Conservation (phyloP, 164 flowering plant genomes). For the Tetracentron sinense region DNA sequence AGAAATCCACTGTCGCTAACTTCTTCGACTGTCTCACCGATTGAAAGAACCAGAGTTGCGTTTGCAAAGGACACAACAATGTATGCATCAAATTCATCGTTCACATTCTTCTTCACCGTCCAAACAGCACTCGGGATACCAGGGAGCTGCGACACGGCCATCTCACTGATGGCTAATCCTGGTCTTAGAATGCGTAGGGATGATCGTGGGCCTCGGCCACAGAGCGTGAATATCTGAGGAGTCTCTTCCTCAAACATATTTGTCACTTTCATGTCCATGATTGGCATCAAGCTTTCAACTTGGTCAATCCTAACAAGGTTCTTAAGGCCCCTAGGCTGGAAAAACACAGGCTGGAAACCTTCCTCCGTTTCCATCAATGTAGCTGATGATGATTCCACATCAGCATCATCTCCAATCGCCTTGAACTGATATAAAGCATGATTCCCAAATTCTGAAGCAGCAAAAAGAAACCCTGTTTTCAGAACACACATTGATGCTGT, state of each 20-base stretch:
- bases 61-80: slow-evolving; percentile 96
- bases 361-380: slow-evolving; percentile 92
- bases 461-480: slow-evolving; percentile 85
- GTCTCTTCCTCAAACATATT: slow-evolving; percentile 97
- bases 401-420: slow-evolving; percentile 88
- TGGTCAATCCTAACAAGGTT: slow-evolving; percentile 92
- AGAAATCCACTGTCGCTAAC: slow-evolving; percentile 97
- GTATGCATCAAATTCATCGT: slow-evolving; percentile 97
- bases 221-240: slow-evolving; percentile 87
- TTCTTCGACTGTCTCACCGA: slow-evolving; percentile 99
- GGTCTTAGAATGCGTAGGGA: slow-evolving; percentile 84
- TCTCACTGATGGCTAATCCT: slow-evolving; percentile 94
- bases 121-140: slow-evolving; percentile 97
- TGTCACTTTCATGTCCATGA: slow-evolving; percentile 91
- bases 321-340: slow-evolving; percentile 90
- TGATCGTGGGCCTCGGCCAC: slow-evolving; percentile 96
- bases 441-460: slow-evolving; percentile 98
- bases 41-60: slow-evolving; percentile 97
- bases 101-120: slow-evolving; percentile 94
- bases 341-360: slow-evolving; percentile 94
- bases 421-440: slow-evolving; percentile 94
- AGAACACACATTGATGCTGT: slow-evolving; percentile 80
- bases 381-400: slow-evolving; percentile 89
- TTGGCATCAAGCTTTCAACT: slow-evolving; percentile 94
- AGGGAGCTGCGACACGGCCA: slow-evolving; percentile 98